These are phyloP conservation scores for Ettlia oleoabundans DNA, from an alignment of 139 green algal genomes.

Conservation along the genomic window DNA sequence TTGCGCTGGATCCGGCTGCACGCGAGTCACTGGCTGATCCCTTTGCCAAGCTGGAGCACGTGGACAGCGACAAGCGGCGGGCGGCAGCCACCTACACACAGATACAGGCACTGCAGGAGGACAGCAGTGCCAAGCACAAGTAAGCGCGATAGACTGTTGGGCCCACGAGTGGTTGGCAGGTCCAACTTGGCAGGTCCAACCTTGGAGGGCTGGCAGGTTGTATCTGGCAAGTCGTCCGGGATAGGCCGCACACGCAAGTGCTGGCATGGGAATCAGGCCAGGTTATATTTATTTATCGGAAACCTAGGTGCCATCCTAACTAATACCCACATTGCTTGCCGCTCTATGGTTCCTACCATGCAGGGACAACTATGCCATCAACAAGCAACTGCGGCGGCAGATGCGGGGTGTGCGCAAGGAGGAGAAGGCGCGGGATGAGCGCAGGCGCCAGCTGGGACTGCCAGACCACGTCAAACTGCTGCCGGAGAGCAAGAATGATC, in stretches of 20 bases:
- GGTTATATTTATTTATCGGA: too few species aligned
- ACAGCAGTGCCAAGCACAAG: constrained; percentile 42
- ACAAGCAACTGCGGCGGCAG: constrained; percentile 44
- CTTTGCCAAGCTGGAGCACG: constrained; percentile 62
- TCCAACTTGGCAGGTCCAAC: too few species aligned
- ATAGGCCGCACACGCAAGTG: background rate
- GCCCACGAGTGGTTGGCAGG: too few species aligned
- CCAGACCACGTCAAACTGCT: constrained; percentile 65
- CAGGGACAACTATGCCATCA: constrained; percentile 52
- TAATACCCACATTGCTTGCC: background rate
- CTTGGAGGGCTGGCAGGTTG: background rate
- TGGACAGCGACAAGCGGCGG: constrained; percentile 38
- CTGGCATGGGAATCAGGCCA: too few species aligned
- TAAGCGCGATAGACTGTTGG: background rate
- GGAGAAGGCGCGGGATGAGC: constrained; percentile 41
- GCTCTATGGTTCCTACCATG: background rate
- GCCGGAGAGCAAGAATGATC: constrained; percentile 57
- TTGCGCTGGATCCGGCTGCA: constrained; percentile 51
- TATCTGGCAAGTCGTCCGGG: background rate
- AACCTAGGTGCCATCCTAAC: background rate
- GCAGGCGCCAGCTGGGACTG: constrained; percentile 65
- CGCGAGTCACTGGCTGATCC: constrained; percentile 55
- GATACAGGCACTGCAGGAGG: constrained; percentile 53
- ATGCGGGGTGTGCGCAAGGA: constrained; percentile 50
- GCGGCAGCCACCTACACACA: constrained; percentile 32